Percentiles rank a stretch among this genome's conserved stretches.
phyloP scores from a whole-genome alignment of 2,329 filamentous ascomycete species.

The Nothopassalora personata region DNA sequence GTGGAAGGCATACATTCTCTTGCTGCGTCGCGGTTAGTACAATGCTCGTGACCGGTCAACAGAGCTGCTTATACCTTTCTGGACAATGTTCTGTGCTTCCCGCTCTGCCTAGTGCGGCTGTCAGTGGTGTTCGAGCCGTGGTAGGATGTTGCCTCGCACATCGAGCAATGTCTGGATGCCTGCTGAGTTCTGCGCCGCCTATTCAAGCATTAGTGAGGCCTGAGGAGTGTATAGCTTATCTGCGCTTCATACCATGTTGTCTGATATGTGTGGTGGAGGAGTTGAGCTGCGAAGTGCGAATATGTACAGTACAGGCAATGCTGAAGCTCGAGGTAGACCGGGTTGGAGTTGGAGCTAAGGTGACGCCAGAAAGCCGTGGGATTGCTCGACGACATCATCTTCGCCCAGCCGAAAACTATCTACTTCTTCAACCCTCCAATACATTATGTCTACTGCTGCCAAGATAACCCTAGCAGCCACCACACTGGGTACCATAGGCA shows the following conservation, averaged over 20 bases:
- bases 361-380: conserved; percentile 1
- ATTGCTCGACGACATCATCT: not conserved
- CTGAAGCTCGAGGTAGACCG: not conserved
- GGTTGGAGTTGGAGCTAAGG: not conserved
- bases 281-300: not conserved
- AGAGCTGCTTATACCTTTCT: conserved; percentile 65
- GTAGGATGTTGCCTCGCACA: conserved; percentile 52
- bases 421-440: conserved; percentile 1
- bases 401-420: not conserved
- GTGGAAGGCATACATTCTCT: conserved; percentile 67
- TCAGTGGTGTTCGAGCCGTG: conserved; percentile 32
- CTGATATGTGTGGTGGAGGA: not conserved
- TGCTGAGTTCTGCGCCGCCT: conserved; percentile 97
- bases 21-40: conserved; percentile 58
- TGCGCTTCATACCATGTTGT: conserved; percentile 15
- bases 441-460: conserved; percentile 77
- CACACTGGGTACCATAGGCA: conserved; percentile 67
- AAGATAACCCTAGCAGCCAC: conserved; percentile 79
- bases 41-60: not conserved
- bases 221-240: not conserved
- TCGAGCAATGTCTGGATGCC: conserved; percentile 99
- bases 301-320: not conserved
- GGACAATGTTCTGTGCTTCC: conserved; percentile 98
- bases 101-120: conserved; percentile 70
- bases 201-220: conserved; percentile 16